These are phyloP conservation scores for Venturia nashicola DNA, from an alignment of 2,329 filamentous ascomycete species.

Conservation along the genomic window DNA sequence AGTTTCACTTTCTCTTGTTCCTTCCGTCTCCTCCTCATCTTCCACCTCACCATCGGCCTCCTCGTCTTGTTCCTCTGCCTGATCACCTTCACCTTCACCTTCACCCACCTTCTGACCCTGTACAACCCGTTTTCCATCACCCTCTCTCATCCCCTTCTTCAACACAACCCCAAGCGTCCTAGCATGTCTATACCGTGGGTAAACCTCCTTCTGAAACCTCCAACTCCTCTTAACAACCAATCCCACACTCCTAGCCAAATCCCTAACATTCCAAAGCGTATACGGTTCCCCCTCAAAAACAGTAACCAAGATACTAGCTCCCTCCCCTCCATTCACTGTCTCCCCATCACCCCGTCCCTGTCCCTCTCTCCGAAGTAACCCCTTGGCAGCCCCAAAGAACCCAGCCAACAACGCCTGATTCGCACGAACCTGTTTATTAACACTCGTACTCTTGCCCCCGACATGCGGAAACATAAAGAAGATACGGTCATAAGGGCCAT, in stretches of 20 bases:
- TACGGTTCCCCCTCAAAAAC: constrained; percentile 93
- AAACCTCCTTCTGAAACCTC: constrained; percentile 51
- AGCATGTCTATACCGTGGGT: constrained; percentile 64
- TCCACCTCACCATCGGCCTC: constrained; percentile 13
- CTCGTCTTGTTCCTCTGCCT: constrained; percentile 31
- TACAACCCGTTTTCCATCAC: constrained; percentile 15
- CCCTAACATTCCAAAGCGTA: constrained; percentile 86
- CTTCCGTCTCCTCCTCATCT: constrained; percentile 32
- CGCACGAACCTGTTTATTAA: constrained; percentile 84
- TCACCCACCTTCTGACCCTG: constrained; percentile 32
- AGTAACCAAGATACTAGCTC: constrained; percentile 57
- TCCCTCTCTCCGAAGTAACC: constrained; percentile 16
- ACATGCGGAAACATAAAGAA: constrained; percentile 97
- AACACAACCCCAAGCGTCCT: constrained; percentile 51
- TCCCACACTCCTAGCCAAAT: constrained; percentile 68
- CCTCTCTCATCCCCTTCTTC: constrained; percentile 13
- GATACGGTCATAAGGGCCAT: constrained; percentile 48
- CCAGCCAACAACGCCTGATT: constrained; percentile 55
- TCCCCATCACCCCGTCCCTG: constrained; percentile 10
- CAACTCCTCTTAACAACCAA: constrained; percentile 60
- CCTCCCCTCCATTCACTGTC: neutral
- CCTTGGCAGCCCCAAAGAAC: constrained; percentile 31
- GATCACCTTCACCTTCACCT: constrained; percentile 25
- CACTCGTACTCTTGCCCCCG: constrained; percentile 80
- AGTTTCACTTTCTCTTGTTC: constrained; percentile 22